Evolutionary conservation across 768 basidiomycete species (phyloP).

Genomic region (Sarcodon aspratus): DNA sequence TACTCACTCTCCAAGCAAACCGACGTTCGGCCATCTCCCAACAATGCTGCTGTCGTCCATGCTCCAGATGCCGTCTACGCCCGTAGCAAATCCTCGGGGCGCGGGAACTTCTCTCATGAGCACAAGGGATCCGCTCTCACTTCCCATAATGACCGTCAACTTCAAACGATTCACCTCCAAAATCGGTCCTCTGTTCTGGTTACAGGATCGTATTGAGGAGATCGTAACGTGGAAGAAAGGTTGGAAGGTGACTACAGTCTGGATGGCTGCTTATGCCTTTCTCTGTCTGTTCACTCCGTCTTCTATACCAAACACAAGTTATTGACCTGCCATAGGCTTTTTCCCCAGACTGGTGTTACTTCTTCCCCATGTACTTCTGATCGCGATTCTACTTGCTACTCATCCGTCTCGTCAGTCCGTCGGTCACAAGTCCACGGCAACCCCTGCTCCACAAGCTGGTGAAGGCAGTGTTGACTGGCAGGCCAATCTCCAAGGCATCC

Average conservation of each 20-base stretch:
- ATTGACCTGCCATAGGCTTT: slow-evolving; percentile 37
- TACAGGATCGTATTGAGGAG: slow-evolving; percentile 83
- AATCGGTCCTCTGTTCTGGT: slow-evolving; percentile 77
- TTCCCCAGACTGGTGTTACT: slow-evolving; percentile 65
- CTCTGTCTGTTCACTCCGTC: slow-evolving; percentile 44
- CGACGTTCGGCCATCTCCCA: slow-evolving; percentile 17
- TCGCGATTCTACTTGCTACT: slow-evolving; percentile 54
- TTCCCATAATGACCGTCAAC: slow-evolving; percentile 68
- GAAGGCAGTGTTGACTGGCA: slow-evolving; percentile 76
- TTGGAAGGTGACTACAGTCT: slow-evolving; percentile 58
- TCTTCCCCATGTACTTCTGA: slow-evolving; percentile 50
- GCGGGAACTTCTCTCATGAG: slow-evolving; percentile 26
- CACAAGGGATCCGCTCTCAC: slow-evolving; percentile 57
- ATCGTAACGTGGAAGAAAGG: slow-evolving; percentile 73
- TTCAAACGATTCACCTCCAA: slow-evolving; percentile 73
- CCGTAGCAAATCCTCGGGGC: slow-evolving; percentile 9
- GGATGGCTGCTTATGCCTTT: slow-evolving; percentile 71
- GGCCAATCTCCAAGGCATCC: slow-evolving; percentile 80
- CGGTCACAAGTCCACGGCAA: slow-evolving; percentile 13
- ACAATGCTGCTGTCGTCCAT: slow-evolving; percentile 22
- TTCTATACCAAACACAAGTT: not conserved
- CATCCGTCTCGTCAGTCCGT: slow-evolving; percentile 32
- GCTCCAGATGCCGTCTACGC: slow-evolving; percentile 10
- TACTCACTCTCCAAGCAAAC: slow-evolving; percentile 14
- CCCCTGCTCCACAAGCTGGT: slow-evolving; percentile 24